These are phyloP conservation scores for Kandelia obovata DNA, from an alignment of 345 rosid species.

Conservation along the genomic window DNA sequence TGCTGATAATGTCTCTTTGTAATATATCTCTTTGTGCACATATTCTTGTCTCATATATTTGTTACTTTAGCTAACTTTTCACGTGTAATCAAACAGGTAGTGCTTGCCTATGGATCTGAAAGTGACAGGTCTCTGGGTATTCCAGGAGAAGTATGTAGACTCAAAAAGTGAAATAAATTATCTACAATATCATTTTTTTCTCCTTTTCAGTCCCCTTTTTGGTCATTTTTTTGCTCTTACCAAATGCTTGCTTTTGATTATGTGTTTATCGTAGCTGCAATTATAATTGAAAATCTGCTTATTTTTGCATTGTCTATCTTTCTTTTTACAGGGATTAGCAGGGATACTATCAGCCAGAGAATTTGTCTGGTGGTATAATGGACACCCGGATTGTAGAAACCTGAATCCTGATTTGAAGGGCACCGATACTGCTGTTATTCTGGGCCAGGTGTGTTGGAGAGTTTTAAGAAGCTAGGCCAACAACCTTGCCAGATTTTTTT, in stretches of 20 bases:
- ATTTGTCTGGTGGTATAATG: slow-evolving; percentile 98
- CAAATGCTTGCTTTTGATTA: slow-evolving; percentile 2
- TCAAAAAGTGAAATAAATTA: not conserved
- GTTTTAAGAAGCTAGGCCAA: too few relatives aligned
- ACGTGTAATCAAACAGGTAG: slow-evolving; percentile 53
- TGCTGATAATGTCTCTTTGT: not conserved
- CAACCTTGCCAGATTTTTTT: too few relatives aligned
- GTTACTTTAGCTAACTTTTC: slow-evolving; percentile 4
- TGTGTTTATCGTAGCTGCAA: not conserved
- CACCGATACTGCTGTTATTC: slow-evolving; percentile 71
- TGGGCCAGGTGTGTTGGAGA: slow-evolving; percentile 60
- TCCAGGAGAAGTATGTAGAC: slow-evolving; percentile 71
- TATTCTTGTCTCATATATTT: slow-evolving; percentile 4
- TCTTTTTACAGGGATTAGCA: slow-evolving; percentile 44
- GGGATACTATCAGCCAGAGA: slow-evolving; percentile 89
- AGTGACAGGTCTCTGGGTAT: slow-evolving; percentile 78
- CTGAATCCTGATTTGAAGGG: slow-evolving; percentile 66
- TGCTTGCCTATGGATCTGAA: slow-evolving; percentile 96
- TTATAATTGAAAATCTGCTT: not conserved
- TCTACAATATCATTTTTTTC: not conserved
- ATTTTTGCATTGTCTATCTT: not conserved
- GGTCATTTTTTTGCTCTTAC: not conserved
- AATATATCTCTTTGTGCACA: not conserved
- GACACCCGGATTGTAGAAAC: slow-evolving; percentile 73
- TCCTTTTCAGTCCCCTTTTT: not conserved